Evolutionary conservation across 768 basidiomycete genomes (phyloP).

Genomic region (Cytidiella melzeri): DNA sequence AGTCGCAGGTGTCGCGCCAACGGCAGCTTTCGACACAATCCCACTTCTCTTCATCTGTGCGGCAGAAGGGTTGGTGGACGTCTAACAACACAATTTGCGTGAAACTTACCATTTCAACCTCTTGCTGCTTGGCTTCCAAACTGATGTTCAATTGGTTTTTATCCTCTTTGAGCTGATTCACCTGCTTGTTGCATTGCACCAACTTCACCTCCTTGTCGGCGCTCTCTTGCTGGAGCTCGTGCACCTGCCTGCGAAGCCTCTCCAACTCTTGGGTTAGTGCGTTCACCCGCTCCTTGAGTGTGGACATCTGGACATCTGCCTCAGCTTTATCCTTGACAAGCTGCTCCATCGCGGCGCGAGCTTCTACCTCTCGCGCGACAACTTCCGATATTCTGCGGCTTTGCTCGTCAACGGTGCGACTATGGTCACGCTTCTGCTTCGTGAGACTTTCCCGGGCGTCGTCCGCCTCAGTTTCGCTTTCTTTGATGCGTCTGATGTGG

Average conservation of each 20-base stretch:
- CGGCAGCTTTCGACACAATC: constrained; percentile 48
- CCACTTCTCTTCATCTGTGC: constrained; percentile 45
- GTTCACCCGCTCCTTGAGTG: constrained; percentile 42
- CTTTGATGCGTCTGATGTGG: constrained; percentile 39
- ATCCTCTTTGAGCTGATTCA: constrained; percentile 68
- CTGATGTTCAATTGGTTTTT: constrained; percentile 83
- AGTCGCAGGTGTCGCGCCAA: constrained; percentile 41
- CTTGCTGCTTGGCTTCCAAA: constrained; percentile 90
- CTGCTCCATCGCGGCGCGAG: constrained; percentile 41
- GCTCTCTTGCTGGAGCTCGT: constrained; percentile 71
- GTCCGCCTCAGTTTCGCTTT: constrained; percentile 48
- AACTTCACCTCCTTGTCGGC: constrained; percentile 82
- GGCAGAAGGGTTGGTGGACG: neutral
- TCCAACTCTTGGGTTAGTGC: constrained; percentile 42
- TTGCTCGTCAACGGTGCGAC: constrained; percentile 44
- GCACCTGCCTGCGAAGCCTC: constrained; percentile 53
- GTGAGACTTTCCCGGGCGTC: constrained; percentile 49
- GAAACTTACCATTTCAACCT: constrained; percentile 73
- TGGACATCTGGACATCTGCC: constrained; percentile 42
- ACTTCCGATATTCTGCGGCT: constrained; percentile 39
- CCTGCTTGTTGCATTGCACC: constrained; percentile 62
- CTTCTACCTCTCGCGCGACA: constrained; percentile 39
- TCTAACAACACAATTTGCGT: neutral
- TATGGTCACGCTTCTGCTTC: constrained; percentile 48
- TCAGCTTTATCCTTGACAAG: constrained; percentile 50